phyloP scores from a whole-genome alignment of 331 rosid genomes.

The Pyracantha coccinea region DNA sequence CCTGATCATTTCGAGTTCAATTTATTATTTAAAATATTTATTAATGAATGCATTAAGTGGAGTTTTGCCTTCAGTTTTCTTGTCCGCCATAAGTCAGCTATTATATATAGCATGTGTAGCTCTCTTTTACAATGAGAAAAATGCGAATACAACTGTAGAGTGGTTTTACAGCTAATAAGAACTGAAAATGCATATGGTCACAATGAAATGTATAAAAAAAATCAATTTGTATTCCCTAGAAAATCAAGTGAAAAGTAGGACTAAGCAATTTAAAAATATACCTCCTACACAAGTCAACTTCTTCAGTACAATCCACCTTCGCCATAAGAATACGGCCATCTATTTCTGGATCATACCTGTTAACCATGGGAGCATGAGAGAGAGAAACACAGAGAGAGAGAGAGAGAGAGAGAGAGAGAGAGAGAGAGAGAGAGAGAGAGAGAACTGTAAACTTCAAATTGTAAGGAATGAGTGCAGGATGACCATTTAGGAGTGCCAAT shows the following conservation, averaged over 20 bases:
- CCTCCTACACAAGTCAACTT: conserved; percentile 68
- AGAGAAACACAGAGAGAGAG: not conserved
- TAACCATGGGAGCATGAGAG: not conserved
- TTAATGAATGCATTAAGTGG: not conserved
- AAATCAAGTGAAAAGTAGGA: conserved; percentile 1
- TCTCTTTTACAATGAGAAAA: not conserved
- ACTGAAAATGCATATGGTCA: not conserved
- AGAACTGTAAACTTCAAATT: not conserved
- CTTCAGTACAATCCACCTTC: conserved; percentile 73
- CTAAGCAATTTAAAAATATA: conserved; percentile 12
- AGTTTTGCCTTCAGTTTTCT: not conserved
- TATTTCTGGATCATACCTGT: conserved; percentile 71
- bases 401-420: not conserved
- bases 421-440: too few species aligned
- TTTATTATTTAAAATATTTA: not conserved
- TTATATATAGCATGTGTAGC: not conserved
- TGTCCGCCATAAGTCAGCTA: not conserved
- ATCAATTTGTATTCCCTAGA: not conserved
- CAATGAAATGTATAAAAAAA: not conserved
- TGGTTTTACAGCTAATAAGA: not conserved
- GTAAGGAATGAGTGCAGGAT: not conserved
- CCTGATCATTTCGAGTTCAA: not conserved
- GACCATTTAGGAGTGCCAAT: not conserved
- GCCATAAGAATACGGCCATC: conserved; percentile 87
- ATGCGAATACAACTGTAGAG: not conserved